Base-by-base conservation (phyloP, 441 rosid genomes). In the Gossypium davidsonii region DNA sequence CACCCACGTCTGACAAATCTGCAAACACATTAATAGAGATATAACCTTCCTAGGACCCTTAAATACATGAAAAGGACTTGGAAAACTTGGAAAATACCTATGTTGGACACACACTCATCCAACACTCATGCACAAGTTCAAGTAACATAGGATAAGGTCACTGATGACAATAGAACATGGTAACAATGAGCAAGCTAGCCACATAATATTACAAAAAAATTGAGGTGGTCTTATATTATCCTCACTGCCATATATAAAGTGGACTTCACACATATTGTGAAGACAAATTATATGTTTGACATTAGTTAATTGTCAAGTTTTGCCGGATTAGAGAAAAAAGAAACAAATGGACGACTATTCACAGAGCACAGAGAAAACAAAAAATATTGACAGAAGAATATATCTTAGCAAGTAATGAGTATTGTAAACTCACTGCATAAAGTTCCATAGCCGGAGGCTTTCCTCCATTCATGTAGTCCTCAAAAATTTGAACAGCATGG, bases 401-500 rank as follows among this genome's bases (percentile, higher is more conserved):
- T 71, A 20, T 71, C 26, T 51, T 58, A 34, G 39, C 46, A 70
- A 49, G 73, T 68, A 5, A 68, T 4, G 46, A 3, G 28, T 49
- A 18, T 8, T 37, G 17, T n/a, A 46, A 77, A 76, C 89, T 85
- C 82, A 94, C 98, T 80, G 77, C 81, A 76, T 84, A 94, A 66
- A 92, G 83, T 75, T 91, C 99, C 7, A 80, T 37, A 3, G 63
- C 52, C 20, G 86, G 84, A 65, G 74, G 58, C 82, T 72, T 92
- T 77, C 82, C 87, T 63, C 90, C 77, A 21, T 55, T 83, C 83
- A 88, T 72, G 86, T 83, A 79, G 23, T 90, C 90, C 76, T 86
- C 85, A 82, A 88, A 90, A 61, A 52, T 31, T 85, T 81, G 80
- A 80, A 80, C 83, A 86, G 90, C 99, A 34, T 74, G 85, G 71